Conservation (phyloP, 257 asterid genomes). For the Perilla frutescens region DNA sequence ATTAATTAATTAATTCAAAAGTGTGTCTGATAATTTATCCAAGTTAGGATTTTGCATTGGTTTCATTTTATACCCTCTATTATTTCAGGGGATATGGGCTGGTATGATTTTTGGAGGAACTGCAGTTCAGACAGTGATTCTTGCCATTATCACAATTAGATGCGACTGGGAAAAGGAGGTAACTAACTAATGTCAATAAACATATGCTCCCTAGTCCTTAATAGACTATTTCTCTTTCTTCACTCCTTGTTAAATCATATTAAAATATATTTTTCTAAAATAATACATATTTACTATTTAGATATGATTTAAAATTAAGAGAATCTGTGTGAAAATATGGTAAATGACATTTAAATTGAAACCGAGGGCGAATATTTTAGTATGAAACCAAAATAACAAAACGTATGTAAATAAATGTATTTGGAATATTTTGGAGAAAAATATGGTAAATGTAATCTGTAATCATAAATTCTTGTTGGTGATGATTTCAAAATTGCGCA, state of each 20-base stretch:
- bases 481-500: conserved; percentile 45
- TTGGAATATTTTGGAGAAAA: not conserved
- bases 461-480: not conserved
- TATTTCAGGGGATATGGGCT: conserved; percentile 68
- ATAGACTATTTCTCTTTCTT: too few relatives aligned
- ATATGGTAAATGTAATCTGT: too few relatives aligned
- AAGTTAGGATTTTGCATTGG: not conserved
- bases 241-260: not conserved
- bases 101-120: conserved; percentile 88
- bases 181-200: conserved; percentile 29
- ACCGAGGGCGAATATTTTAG: too few relatives aligned
- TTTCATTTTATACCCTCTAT: not conserved
- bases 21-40: not conserved
- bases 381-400: too few relatives aligned
- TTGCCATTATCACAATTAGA: conserved; percentile 52
- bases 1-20: too few relatives aligned
- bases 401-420: too few relatives aligned
- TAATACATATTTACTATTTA: too few relatives aligned
- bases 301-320: too few relatives aligned
- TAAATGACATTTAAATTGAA: too few relatives aligned
- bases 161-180: conserved; percentile 84
- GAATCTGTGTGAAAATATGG: too few relatives aligned
- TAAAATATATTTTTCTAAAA: too few relatives aligned
- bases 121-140: conserved; percentile 61
- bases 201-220: too few relatives aligned